These are phyloP conservation scores for Fusarium buxicola DNA, from an alignment of 2,329 filamentous ascomycete species.

Conservation along the genomic window DNA sequence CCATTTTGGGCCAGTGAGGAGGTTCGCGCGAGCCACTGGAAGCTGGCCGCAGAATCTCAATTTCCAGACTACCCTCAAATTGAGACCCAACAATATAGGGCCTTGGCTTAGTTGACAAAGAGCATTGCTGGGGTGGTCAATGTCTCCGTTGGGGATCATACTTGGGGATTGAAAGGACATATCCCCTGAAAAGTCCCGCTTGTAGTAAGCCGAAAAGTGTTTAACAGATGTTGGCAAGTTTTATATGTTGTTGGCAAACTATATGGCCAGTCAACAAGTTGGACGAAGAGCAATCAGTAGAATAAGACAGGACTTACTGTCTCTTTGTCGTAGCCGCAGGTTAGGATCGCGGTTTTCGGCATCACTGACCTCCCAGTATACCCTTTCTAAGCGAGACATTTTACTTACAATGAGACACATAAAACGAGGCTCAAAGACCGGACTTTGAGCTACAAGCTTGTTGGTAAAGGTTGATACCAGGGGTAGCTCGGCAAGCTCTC, in stretches of 20 bases:
- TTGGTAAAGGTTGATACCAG: not conserved
- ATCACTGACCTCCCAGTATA: not conserved
- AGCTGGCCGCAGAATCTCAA: not conserved
- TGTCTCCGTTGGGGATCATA: not conserved
- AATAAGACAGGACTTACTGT: not conserved
- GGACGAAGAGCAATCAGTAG: not conserved
- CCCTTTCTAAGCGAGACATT: not conserved
- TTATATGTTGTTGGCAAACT: not conserved
- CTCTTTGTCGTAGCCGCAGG: not conserved
- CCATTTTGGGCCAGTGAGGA: not conserved
- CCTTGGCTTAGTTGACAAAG: not conserved
- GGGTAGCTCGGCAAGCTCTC: not conserved
- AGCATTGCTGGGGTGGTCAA: not conserved
- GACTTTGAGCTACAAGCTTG: not conserved
- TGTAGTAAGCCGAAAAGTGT: not conserved
- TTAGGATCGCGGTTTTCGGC: not conserved
- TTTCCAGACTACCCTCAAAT: not conserved
- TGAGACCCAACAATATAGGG: not conserved
- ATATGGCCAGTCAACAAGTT: not conserved
- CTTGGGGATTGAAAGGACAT: not conserved
- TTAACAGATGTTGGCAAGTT: not conserved
- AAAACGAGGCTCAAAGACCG: not conserved
- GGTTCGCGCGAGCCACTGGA: not conserved
- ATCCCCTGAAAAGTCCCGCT: not conserved
- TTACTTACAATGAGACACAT: constrained; percentile 1